Evolutionary conservation across 1,139 yeast genomes (phyloP).

Genomic region (Taphrina betulina): DNA sequence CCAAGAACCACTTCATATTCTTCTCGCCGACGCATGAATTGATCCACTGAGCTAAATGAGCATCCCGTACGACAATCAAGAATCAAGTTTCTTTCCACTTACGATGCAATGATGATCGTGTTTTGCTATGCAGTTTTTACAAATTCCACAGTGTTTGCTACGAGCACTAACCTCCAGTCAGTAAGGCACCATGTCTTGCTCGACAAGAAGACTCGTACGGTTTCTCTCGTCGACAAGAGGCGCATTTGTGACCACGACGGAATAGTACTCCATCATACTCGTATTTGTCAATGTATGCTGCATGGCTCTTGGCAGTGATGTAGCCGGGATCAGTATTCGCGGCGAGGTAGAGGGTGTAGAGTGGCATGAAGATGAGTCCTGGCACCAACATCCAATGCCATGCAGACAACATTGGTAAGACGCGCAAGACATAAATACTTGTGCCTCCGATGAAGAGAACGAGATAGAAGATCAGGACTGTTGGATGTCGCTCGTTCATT

Average conservation of each 20-base stretch:
- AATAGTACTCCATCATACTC: constrained; percentile 59
- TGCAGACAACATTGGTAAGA: constrained; percentile 50
- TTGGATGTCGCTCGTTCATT: constrained; percentile 38
- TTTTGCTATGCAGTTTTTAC: constrained; percentile 64
- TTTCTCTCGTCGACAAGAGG: constrained; percentile 66
- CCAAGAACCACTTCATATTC: constrained; percentile 70
- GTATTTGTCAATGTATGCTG: constrained; percentile 43
- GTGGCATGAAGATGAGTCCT: constrained; percentile 45
- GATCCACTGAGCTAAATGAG: constrained; percentile 59
- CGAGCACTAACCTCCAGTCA: constrained; percentile 52
- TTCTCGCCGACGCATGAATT: constrained; percentile 83
- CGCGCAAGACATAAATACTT: constrained; percentile 37
- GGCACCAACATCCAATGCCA: constrained; percentile 42
- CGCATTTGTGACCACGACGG: constrained; percentile 46
- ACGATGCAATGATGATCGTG: constrained; percentile 79
- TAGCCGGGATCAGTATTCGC: constrained; percentile 60
- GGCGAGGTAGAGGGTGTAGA: constrained; percentile 50
- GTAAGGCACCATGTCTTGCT: background rate
- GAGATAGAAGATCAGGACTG: constrained; percentile 35
- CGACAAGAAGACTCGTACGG: constrained; percentile 45
- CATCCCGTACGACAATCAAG: background rate
- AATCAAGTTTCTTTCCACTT: too few relatives aligned
- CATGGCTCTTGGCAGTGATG: constrained; percentile 42
- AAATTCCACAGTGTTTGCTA: constrained; percentile 81
- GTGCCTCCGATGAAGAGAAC: constrained; percentile 17